Percentiles rank a stretch among this genome's conserved stretches.
These are phyloP conservation scores for Shiraia sp. DNA, from an alignment of 2,329 filamentous ascomycete species.

Conservation along the genomic window DNA sequence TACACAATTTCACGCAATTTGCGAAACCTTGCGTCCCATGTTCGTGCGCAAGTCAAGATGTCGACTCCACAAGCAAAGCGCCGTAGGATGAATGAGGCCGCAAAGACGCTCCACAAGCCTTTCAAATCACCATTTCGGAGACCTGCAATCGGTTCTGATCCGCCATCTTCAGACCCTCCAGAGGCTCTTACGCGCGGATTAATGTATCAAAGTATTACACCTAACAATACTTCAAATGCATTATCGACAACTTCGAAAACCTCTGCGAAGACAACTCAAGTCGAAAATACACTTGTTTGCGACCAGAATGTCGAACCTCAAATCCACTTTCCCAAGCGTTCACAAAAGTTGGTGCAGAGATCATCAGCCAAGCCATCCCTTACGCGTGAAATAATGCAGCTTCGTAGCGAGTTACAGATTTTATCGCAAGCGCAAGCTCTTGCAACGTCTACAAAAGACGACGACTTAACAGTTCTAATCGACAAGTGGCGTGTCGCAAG, in stretches of 20 bases:
- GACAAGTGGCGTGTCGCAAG: slow-evolving; percentile 65
- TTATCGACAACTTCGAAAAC: neutral
- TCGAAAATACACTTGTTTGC: slow-evolving; percentile 6
- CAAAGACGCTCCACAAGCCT: slow-evolving; percentile 66
- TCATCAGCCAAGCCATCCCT: slow-evolving; percentile 27
- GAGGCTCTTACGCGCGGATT: slow-evolving; percentile 1
- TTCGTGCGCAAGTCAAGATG: slow-evolving; percentile 39
- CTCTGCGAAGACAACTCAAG: slow-evolving; percentile 5
- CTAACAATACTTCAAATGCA: neutral
- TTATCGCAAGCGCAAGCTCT: slow-evolving; percentile 48
- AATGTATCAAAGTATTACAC: neutral
- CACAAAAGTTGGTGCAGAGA: slow-evolving; percentile 16
- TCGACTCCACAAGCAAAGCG: slow-evolving; percentile 62
- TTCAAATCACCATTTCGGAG: slow-evolving; percentile 71
- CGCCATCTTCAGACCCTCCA: slow-evolving; percentile 30
- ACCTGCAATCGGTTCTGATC: slow-evolving; percentile 23
- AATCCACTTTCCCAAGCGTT: slow-evolving; percentile 12
- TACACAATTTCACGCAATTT: neutral
- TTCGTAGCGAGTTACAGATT: slow-evolving; percentile 46
- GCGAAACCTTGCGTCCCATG: slow-evolving; percentile 10
- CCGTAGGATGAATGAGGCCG: slow-evolving; percentile 63
- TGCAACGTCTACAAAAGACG: slow-evolving; percentile 48
- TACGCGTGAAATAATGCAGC: slow-evolving; percentile 35
- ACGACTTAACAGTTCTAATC: slow-evolving; percentile 60
- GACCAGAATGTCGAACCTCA: slow-evolving; percentile 21